Evolutionary conservation across 164 flowering plant species (phyloP).

Genomic region (Piper betle): DNA sequence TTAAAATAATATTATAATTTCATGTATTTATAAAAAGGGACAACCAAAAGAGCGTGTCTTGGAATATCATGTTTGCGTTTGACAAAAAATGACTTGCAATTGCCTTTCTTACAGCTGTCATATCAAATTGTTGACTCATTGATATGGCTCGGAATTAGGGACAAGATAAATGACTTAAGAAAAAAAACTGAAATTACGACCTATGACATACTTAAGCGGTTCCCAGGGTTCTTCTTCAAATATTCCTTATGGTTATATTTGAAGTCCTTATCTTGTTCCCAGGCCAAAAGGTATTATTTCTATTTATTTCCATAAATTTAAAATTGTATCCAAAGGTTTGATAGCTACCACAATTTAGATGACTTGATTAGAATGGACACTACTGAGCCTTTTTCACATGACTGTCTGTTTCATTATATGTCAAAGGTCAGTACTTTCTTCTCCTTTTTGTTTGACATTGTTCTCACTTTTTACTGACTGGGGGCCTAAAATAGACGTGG

Average conservation of each 20-base stretch:
- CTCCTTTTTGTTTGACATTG: background rate
- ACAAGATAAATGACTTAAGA: constrained; percentile 91
- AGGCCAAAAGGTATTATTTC: constrained; percentile 82
- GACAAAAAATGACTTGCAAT: background rate
- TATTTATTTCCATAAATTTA: constrained; percentile 1
- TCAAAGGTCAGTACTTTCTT: too few relatives aligned
- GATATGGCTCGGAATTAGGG: constrained; percentile 98
- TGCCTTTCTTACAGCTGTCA: constrained; percentile 51
- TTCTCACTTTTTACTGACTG: constrained; percentile 50
- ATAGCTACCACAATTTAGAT: too few relatives aligned
- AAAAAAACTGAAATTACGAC: constrained; percentile 84
- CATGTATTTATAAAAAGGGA: too few relatives aligned
- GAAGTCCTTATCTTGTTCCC: constrained; percentile 99
- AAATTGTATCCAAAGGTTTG: too few relatives aligned
- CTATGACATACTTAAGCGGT: constrained; percentile 97
- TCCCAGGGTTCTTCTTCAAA: constrained; percentile 75
- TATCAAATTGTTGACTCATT: constrained; percentile 96
- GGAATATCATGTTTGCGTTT: background rate
- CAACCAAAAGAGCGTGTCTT: too few relatives aligned
- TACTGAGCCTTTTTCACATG: too few relatives aligned
- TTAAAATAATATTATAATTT: too few relatives aligned
- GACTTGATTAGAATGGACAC: too few relatives aligned
- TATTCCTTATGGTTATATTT: constrained; percentile 86
- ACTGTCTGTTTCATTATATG: too few relatives aligned
- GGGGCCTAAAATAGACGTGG: constrained; percentile 95